Conservation (phyloP, 257 asterid genomes). For the Nicotiana otophora region DNA sequence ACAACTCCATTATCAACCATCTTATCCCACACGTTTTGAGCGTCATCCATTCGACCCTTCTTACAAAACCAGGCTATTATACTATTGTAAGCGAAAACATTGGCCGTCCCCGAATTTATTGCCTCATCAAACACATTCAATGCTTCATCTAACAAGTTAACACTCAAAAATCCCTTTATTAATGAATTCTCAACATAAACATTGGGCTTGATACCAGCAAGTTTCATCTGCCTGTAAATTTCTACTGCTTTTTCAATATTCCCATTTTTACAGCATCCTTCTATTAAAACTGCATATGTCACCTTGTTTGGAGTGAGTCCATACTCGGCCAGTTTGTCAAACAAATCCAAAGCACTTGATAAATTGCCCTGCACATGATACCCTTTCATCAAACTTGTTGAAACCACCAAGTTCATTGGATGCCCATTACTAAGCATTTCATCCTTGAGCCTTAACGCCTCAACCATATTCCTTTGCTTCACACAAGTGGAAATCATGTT, state of each 20-base stretch:
- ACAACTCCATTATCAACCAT: conserved; percentile 51
- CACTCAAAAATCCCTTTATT: conserved; percentile 53
- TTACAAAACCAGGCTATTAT: conserved; percentile 54
- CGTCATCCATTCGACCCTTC: conserved; percentile 47
- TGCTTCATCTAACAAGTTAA: conserved; percentile 43
- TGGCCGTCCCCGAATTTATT: conserved; percentile 49
- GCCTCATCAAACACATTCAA: conserved; percentile 45
- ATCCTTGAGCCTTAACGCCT: conserved; percentile 62
- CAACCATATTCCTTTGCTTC: conserved; percentile 53
- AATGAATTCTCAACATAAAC: conserved; percentile 50
- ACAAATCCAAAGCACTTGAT: conserved; percentile 49
- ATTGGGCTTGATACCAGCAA: conserved; percentile 51
- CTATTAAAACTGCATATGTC: conserved; percentile 72
- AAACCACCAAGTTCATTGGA: conserved; percentile 59
- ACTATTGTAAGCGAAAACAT: conserved; percentile 55
- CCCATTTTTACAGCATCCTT: conserved; percentile 62
- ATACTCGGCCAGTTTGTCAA: conserved; percentile 34
- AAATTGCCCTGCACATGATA: conserved; percentile 57
- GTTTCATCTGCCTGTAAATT: conserved; percentile 50
- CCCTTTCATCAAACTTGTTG: conserved; percentile 86
- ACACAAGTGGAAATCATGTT: conserved; percentile 49
- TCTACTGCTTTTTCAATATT: conserved; percentile 56
- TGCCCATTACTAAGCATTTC: conserved; percentile 66
- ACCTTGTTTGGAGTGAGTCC: conserved; percentile 67
- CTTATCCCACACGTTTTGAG: conserved; percentile 47